Conservation (phyloP, 176 grass and related monocot genomes). For the Rhynchospora breviuscula region DNA sequence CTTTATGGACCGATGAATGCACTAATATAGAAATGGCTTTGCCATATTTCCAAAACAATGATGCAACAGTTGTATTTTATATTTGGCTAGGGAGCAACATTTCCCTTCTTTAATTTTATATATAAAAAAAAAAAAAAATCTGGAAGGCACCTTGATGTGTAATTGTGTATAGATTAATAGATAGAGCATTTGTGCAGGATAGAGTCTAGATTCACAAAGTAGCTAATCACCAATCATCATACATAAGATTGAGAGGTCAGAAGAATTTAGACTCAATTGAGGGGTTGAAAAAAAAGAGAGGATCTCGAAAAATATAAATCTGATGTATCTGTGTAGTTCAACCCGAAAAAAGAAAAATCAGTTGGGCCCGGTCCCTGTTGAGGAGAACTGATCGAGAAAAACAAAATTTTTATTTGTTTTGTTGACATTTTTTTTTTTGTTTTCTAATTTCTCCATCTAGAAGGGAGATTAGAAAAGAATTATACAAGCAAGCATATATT, state of each 20-base stretch:
- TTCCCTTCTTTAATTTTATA: background rate
- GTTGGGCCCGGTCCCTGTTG: background rate
- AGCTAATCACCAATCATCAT: background rate
- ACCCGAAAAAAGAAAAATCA: background rate
- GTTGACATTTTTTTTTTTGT: background rate
- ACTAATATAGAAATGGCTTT: background rate
- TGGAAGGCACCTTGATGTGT: background rate
- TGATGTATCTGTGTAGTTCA: background rate
- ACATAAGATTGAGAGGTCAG: background rate
- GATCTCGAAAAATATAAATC: background rate
- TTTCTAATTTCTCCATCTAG: background rate
- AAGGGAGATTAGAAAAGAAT: too few relatives aligned
- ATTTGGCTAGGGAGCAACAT: background rate
- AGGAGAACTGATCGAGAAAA: background rate
- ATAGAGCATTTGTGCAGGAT: background rate
- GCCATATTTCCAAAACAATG: background rate
- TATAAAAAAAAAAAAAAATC: background rate
- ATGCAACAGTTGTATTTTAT: background rate
- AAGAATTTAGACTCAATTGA: background rate
- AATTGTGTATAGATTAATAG: background rate
- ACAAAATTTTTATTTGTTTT: background rate
- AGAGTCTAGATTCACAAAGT: background rate
- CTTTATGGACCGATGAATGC: background rate
- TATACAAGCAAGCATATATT: background rate
- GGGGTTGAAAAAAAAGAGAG: background rate